Evolutionary conservation across 106 monocot genomes (phyloP), one percentile per base, ranked within the genome.

Genomic region (Ottelia alismoides): DNA sequence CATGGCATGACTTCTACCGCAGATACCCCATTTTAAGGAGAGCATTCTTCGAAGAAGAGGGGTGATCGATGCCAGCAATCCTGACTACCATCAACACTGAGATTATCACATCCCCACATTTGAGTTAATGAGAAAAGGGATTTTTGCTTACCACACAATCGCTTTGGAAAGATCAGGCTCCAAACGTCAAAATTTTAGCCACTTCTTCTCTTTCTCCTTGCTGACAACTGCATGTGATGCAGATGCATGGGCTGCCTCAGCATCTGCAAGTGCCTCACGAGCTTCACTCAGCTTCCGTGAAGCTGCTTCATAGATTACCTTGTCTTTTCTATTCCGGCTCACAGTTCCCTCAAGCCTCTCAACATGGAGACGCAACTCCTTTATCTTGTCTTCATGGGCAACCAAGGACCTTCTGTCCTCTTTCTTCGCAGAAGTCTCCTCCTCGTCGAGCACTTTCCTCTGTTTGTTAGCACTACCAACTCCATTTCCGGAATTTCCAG

Each of bases 131-230:
- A n/a, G n/a, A n/a, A n/a, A n/a, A n/a, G n/a, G n/a, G n/a, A n/a
- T n/a, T n/a, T n/a, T n/a, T n/a, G n/a, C n/a, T n/a, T n/a, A n/a
- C n/a, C n/a, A n/a, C n/a, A n/a, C n/a, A n/a, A n/a, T n/a, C n/a
- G n/a, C n/a, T n/a, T n/a, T n/a, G n/a, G n/a, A n/a, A n/a, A n/a
- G n/a, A n/a, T n/a, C n/a, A n/a, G n/a, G n/a, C n/a, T n/a, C n/a
- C n/a, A n/a, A n/a, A n/a, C n/a, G 40, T 88, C 70, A 94, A 58
- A 94, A 94, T 67, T 84, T 94, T 11, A 94, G 72, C 93, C 93
- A 94, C 62, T 67, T 81, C 64, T 83, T 92, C 67, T 87, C 86
- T 49, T 74, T 96, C 73, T 96, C 94, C 68, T 79, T 96, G 57
- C 61, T 88, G 27, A 69, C 68, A 48, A 96, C 78, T 11, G 81